phyloP scores from a whole-genome alignment of 805 yeast genomes.

The Saccharomycopsis lassenensis region DNA sequence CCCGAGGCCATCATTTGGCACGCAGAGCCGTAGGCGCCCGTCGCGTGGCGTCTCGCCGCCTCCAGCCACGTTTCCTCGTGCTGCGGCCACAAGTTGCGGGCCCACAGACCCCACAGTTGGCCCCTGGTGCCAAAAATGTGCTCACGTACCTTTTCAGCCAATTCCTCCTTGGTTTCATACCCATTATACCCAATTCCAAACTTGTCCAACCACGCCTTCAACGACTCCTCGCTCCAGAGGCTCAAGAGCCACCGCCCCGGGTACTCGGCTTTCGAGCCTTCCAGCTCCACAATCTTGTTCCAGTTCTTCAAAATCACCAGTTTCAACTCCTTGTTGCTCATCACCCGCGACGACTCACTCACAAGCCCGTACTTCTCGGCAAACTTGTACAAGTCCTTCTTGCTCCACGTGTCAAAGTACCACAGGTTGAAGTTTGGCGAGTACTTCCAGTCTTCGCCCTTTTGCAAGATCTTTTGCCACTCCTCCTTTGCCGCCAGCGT shows the following conservation, averaged over 20 bases:
- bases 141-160: conserved; percentile 35
- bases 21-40: not conserved
- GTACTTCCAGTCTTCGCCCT: not conserved
- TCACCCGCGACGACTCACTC: conserved; percentile 4
- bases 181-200: conserved; percentile 30
- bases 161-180: conserved; percentile 31
- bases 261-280: conserved; percentile 29
- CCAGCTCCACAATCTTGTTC: conserved; percentile 18
- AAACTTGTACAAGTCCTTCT: conserved; percentile 25
- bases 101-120: too few relatives aligned
- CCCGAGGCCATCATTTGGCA: not conserved
- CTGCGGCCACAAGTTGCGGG: too few relatives aligned
- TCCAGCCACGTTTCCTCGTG: conserved; percentile 32
- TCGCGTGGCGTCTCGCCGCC: conserved; percentile 21
- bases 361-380: conserved; percentile 25
- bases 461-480: not conserved
- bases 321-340: conserved; percentile 27
- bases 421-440: conserved; percentile 24
- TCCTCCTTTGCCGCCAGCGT: too few relatives aligned
- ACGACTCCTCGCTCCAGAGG: conserved; percentile 40
- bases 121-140: too few relatives aligned
- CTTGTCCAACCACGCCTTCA: conserved; percentile 38
- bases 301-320: conserved; percentile 29
- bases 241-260: conserved; percentile 44
- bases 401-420: conserved; percentile 40